Conservation (phyloP, 441 rosid genomes). For the Euphorbia celastroides region DNA sequence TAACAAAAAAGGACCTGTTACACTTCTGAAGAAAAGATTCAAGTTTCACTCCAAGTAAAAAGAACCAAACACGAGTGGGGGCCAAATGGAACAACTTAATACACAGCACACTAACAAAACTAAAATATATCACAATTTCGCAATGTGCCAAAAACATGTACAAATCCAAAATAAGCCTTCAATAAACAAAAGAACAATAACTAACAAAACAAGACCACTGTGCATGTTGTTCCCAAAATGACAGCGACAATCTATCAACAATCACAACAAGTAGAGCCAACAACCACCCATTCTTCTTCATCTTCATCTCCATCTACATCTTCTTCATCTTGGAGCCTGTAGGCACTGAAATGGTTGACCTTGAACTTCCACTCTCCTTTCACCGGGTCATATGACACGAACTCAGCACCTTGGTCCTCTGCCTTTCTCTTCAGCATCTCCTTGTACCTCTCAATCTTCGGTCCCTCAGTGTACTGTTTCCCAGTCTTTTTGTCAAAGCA, state of each 20-base stretch:
- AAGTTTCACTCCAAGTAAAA: background rate
- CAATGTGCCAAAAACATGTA: constrained; percentile 2
- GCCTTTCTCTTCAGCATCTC: constrained; percentile 87
- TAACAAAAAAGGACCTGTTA: too few relatives aligned
- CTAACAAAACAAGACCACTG: background rate
- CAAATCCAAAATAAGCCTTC: constrained; percentile 10
- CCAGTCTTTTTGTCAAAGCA: constrained; percentile 80
- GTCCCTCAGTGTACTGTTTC: constrained; percentile 61
- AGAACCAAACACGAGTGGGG: background rate
- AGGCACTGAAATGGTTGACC: constrained; percentile 79
- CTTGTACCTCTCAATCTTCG: constrained; percentile 61
- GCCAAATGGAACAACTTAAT: background rate
- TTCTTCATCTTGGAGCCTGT: constrained; percentile 56
- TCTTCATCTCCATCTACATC: constrained; percentile 40
- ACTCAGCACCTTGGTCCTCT: constrained; percentile 86
- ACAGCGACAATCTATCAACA: background rate
- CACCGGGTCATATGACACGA: constrained; percentile 70
- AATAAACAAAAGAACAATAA: background rate
- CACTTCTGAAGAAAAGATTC: too few relatives aligned
- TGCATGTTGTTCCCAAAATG: constrained; percentile 3
- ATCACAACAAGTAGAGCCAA: background rate
- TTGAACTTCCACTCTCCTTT: constrained; percentile 92
- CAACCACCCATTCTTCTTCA: constrained; percentile 13
- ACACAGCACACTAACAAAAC: constrained; percentile 6
- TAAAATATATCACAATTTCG: constrained; percentile 5